These are phyloP conservation scores for Pleurozium schreberi DNA, from an alignment of 225 moss, liverwort and hornwort genomes.

Conservation along the genomic window DNA sequence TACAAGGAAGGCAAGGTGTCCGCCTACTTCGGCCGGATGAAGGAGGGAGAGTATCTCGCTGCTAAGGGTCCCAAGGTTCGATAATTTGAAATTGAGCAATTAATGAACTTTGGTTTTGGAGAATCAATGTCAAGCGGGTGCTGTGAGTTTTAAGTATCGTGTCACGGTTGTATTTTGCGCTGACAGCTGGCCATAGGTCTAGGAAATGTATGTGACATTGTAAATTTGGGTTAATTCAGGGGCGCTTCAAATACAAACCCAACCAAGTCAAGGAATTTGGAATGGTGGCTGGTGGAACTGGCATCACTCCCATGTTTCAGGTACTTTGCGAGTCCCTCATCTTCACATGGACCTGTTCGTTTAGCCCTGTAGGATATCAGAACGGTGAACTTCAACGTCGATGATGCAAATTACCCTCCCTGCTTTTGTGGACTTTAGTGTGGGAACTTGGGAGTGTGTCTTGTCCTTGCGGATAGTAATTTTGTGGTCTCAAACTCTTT, in stretches of 20 bases:
- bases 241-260: conserved; percentile 79
- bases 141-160: neutral
- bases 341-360: neutral
- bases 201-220: neutral
- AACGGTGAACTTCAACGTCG: neutral
- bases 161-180: neutral
- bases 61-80: conserved; percentile 90
- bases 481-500: neutral
- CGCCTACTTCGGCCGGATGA: conserved; percentile 77
- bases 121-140: neutral
- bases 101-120: neutral
- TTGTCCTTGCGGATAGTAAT: neutral
- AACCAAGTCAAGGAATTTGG: conserved; percentile 83
- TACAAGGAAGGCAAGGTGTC: conserved; percentile 94
- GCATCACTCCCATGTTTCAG: conserved; percentile 98
- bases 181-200: neutral
- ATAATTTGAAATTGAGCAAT: neutral
- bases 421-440: neutral
- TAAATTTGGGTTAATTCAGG: conserved; percentile 27
- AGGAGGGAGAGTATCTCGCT: conserved; percentile 67
- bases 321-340: conserved; percentile 8
- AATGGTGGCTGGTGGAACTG: conserved; percentile 98
- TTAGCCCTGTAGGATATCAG: neutral
- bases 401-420: neutral
- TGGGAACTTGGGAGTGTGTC: neutral